Base-by-base conservation (phyloP, 2,329 filamentous ascomycete genomes). In the Fonsecaea pedrosoi region DNA sequence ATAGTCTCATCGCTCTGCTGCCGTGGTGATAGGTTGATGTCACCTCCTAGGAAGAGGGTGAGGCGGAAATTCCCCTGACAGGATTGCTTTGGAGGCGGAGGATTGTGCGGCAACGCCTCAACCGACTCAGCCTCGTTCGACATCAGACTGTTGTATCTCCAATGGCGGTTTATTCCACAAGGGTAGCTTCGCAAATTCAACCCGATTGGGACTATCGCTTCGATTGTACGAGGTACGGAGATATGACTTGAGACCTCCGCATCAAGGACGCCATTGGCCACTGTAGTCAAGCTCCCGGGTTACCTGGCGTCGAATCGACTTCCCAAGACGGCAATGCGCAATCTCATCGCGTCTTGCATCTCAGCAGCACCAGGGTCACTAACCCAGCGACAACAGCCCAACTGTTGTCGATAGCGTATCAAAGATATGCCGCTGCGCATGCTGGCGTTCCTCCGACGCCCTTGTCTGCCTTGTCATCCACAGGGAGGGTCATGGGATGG, bases 381-480 rank as follows among this genome's bases (percentile, higher is more conserved):
- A 30, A 50, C 1, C 25, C 45, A 13, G 18, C 25, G 25, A 50
- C 10, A 13, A 50, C 45, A 50, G 13, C 12, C 45, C 21, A 15
- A 50, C 12, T 50, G 25, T 21, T 30, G 9, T 50, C 45, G 25
- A 30, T 18, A 18, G 9, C 45, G 9, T 13, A 4, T 18, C 18
- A 25, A 5, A 18, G 45, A 21, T 8, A 13, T 8, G 25, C 21
- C 45, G 30, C 25, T 30, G 45, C 9, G 18, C 8, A 21, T 21
- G 30, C 18, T 50, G 45, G 18, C 45, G 2, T 13, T 50, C 18
- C 6, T 50, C 10, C 12, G 45, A 25, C 21, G 18, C 45, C 45
- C 45, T 30, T 25, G 45, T 30, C 45, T 50, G 45, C 45, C 45
- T 50, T 21, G 45, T 50, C 45, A 50, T 50, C 18, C 45, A 13